phyloP scores from a whole-genome alignment of 2,329 filamentous ascomycete species.

The Erysiphe pulchra region DNA sequence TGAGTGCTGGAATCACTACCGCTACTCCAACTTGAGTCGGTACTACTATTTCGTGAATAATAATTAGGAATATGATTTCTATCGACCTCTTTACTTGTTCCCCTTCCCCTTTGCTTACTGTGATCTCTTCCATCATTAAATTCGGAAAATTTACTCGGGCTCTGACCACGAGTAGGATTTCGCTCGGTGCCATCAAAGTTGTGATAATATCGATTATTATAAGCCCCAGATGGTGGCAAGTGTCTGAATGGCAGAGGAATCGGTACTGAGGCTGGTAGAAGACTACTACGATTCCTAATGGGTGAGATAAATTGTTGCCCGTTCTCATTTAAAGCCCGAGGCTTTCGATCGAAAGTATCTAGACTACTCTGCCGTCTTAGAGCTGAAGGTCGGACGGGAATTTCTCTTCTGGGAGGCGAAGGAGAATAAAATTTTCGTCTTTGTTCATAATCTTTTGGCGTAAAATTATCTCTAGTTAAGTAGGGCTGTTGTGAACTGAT shows the following conservation, averaged over 20 bases:
- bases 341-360: slow-evolving; percentile 67
- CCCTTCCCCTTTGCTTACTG: slow-evolving; percentile 19
- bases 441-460: slow-evolving; percentile 11
- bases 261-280: slow-evolving; percentile 21
- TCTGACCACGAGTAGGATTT: slow-evolving; percentile 44
- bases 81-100: slow-evolving; percentile 7
- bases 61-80: slow-evolving; percentile 16
- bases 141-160: slow-evolving; percentile 36
- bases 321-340: slow-evolving; percentile 22
- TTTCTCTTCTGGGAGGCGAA: slow-evolving; percentile 6
- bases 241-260: slow-evolving; percentile 40
- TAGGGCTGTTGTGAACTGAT: slow-evolving; percentile 20
- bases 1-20: slow-evolving; percentile 1
- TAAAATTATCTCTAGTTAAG: slow-evolving; percentile 26
- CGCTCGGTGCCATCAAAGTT: slow-evolving; percentile 44
- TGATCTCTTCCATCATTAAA: slow-evolving; percentile 29
- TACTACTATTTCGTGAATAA: slow-evolving; percentile 17
- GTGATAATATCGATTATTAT: slow-evolving; percentile 32
- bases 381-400: slow-evolving; percentile 32
- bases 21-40: background rate
- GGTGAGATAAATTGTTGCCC: slow-evolving; percentile 37
- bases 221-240: slow-evolving; percentile 31
- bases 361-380: slow-evolving; percentile 67
- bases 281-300: slow-evolving; percentile 20
- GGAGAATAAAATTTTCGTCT: slow-evolving; percentile 8